Evolutionary conservation across 257 asterid species (phyloP).

Genomic region (Agastache rugosa): DNA sequence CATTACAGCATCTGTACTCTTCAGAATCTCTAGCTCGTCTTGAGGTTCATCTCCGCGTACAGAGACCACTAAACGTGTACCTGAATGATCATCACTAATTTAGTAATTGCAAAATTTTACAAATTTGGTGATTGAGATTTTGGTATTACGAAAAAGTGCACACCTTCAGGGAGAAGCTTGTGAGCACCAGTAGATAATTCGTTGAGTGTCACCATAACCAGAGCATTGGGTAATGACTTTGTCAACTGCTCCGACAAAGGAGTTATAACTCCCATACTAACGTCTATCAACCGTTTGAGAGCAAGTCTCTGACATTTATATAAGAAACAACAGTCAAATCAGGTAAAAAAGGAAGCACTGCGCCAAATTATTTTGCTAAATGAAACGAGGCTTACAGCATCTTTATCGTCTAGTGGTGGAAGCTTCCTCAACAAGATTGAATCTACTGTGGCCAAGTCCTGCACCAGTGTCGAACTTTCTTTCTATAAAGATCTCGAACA

Average conservation of each 20-base stretch:
- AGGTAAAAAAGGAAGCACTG: too few species aligned
- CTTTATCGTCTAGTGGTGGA: conserved; percentile 80
- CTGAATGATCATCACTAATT: conserved; percentile 45
- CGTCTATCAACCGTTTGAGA: conserved; percentile 84
- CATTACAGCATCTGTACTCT: conserved; percentile 72
- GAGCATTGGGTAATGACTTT: conserved; percentile 82
- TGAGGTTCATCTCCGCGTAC: conserved; percentile 82
- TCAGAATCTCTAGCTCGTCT: conserved; percentile 78
- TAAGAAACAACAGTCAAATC: too few species aligned
- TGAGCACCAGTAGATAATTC: conserved; percentile 85
- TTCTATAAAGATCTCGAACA: conserved; percentile 13
- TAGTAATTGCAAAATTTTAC: background rate
- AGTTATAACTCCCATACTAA: conserved; percentile 95
- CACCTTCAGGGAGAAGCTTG: conserved; percentile 92
- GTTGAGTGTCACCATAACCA: conserved; percentile 76
- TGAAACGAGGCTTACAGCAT: conserved; percentile 66
- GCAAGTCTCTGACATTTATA: conserved; percentile 66
- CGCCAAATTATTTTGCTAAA: too few species aligned
- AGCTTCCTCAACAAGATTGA: conserved; percentile 90
- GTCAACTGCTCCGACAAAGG: conserved; percentile 92
- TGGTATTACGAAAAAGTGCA: conserved; percentile 14
- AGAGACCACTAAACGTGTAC: conserved; percentile 79
- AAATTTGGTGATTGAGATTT: background rate
- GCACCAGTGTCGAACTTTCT: conserved; percentile 32
- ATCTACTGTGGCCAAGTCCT: conserved; percentile 99